Percentiles rank a stretch among this genome's conserved stretches.
phyloP scores from a whole-genome alignment of 1,284 basidiomycete genomes.

The Xerocomus nothofagi region DNA sequence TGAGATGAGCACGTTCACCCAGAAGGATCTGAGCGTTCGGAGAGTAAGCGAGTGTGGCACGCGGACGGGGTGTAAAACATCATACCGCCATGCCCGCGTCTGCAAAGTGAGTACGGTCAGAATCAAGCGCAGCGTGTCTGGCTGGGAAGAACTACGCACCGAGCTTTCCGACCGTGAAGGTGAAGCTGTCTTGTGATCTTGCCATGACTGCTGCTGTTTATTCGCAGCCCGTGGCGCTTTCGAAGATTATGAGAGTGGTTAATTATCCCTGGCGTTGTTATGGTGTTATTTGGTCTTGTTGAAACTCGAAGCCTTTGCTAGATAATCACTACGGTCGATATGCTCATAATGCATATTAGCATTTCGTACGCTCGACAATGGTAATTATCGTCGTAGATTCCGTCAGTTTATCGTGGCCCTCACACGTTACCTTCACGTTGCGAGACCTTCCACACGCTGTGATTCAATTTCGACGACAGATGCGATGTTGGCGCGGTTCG shows the following conservation, averaged over 20 bases:
- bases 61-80: slow-evolving; percentile 5
- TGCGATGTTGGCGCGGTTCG: slow-evolving; percentile 9
- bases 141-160: slow-evolving; percentile 39
- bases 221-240: slow-evolving; percentile 5
- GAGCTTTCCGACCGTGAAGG: slow-evolving; percentile 73
- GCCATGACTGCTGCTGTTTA: slow-evolving; percentile 21
- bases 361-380: too few relatives aligned
- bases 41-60: slow-evolving; percentile 5
- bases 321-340: slow-evolving; percentile 23
- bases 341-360: too few relatives aligned
- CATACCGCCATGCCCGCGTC: slow-evolving; percentile 81
- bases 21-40: slow-evolving; percentile 68
- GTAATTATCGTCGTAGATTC: too few relatives aligned
- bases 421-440: background rate
- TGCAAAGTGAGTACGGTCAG: slow-evolving; percentile 30
- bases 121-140: background rate
- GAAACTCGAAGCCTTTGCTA: slow-evolving; percentile 25
- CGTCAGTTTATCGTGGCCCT: background rate
- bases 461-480: background rate
- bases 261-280: slow-evolving; percentile 21
- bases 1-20: slow-evolving; percentile 88
- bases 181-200: slow-evolving; percentile 53
- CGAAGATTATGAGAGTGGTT: slow-evolving; percentile 5
- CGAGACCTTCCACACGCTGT: slow-evolving; percentile 2
- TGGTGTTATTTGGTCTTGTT: slow-evolving; percentile 30